These are phyloP conservation scores for Macadamia integrifolia DNA, from an alignment of 164 flowering plant species.

Conservation along the genomic window DNA sequence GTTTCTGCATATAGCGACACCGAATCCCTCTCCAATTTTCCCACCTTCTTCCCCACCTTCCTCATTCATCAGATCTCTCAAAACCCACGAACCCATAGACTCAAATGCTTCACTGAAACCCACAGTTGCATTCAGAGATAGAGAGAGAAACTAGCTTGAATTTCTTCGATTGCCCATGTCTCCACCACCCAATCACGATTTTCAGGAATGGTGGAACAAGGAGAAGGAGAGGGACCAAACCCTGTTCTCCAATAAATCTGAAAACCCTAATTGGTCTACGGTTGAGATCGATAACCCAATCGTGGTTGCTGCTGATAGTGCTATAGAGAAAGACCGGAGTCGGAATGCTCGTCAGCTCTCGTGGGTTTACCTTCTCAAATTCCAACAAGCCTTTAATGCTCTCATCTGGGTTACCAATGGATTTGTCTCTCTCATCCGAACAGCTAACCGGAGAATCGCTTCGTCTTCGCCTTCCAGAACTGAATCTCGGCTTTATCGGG, in stretches of 20 bases:
- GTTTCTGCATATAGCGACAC: not conserved
- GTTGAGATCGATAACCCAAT: constrained; percentile 36
- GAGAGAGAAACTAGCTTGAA: constrained; percentile 6
- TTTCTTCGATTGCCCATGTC: constrained; percentile 31
- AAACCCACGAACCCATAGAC: not conserved
- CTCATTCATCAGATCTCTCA: too few relatives aligned
- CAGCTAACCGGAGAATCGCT: constrained; percentile 56
- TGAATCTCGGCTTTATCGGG: constrained; percentile 46
- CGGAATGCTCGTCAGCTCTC: constrained; percentile 70
- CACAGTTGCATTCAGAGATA: constrained; percentile 1
- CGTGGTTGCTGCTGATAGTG: constrained; percentile 17
- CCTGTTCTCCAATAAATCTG: constrained; percentile 17
- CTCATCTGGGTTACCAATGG: constrained; percentile 36
- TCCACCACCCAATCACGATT: constrained; percentile 63
- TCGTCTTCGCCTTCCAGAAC: constrained; percentile 9
- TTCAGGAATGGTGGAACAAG: constrained; percentile 95
- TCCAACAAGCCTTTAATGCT: constrained; percentile 45
- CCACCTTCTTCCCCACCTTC: too few relatives aligned
- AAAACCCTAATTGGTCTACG: constrained; percentile 19
- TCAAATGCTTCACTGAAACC: too few relatives aligned
- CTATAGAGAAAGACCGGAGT: constrained; percentile 34
- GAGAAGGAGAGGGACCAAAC: constrained; percentile 32
- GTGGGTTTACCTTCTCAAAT: constrained; percentile 41
- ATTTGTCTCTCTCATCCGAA: constrained; percentile 36
- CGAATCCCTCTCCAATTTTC: not conserved